These are phyloP conservation scores for Schwanniomyces polymorphus DNA, from an alignment of 805 yeast genomes.

Conservation along the genomic window DNA sequence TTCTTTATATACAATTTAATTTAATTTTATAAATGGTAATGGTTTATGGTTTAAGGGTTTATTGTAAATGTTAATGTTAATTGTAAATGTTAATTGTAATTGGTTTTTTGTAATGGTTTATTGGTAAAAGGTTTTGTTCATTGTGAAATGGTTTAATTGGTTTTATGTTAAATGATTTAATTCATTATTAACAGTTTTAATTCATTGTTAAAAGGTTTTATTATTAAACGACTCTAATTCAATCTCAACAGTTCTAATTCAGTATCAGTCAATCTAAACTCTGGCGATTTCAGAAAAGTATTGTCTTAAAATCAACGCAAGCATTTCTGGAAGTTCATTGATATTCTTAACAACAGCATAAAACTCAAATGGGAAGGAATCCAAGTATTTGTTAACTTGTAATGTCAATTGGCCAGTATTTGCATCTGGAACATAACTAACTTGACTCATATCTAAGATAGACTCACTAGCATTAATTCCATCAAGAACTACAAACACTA, in stretches of 20 bases:
- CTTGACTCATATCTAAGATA: constrained; percentile 93
- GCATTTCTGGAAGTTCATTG: constrained; percentile 86
- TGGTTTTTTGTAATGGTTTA: too few species aligned
- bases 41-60: too few species aligned
- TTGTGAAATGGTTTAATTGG: too few species aligned
- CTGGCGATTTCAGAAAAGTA: constrained; percentile 69
- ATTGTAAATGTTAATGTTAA: too few species aligned
- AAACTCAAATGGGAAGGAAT: constrained; percentile 94
- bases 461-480: constrained; percentile 84
- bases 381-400: constrained; percentile 81
- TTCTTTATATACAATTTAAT: constrained; percentile 1
- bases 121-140: too few species aligned
- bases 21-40: neutral
- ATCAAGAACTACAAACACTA: constrained; percentile 92
- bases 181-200: too few species aligned
- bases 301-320: constrained; percentile 85
- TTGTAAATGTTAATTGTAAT: too few species aligned
- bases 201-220: too few species aligned
- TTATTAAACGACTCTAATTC: too few species aligned
- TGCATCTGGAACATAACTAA: constrained; percentile 68
- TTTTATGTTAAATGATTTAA: too few species aligned
- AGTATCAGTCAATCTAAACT: too few species aligned
- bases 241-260: too few species aligned
- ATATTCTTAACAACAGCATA: constrained; percentile 92
- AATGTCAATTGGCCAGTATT: constrained; percentile 67